Evolutionary conservation across 441 rosid species (phyloP).

Genomic region (Brassica hybrid): DNA sequence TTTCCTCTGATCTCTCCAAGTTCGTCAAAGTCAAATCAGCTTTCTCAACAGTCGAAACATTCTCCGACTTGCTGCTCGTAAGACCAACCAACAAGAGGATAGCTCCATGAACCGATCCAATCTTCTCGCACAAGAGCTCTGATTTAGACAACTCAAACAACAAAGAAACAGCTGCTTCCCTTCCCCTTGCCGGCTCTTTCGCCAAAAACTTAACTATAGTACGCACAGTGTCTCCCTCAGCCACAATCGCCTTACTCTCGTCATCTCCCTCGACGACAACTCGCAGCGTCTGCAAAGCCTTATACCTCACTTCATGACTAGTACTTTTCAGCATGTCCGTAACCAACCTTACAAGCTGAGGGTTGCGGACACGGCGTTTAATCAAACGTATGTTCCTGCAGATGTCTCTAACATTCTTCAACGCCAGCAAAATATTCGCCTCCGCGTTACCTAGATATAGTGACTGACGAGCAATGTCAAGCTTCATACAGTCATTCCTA

Average conservation of each 20-base stretch:
- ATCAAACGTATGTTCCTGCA: conserved; percentile 61
- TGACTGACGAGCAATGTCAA: conserved; percentile 80
- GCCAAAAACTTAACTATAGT: conserved; percentile 86
- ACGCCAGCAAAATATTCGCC: conserved; percentile 61
- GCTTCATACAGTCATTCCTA: conserved; percentile 87
- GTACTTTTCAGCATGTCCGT: conserved; percentile 74
- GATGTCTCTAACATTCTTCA: conserved; percentile 62
- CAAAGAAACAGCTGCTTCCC: conserved; percentile 89
- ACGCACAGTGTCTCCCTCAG: conserved; percentile 91
- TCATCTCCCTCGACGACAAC: conserved; percentile 78
- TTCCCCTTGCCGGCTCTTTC: conserved; percentile 77
- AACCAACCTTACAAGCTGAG: conserved; percentile 77
- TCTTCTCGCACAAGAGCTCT: conserved; percentile 85
- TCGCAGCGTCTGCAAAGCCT: conserved; percentile 77
- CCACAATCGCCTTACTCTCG: conserved; percentile 88
- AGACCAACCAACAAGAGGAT: conserved; percentile 92
- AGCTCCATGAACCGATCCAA: conserved; percentile 90
- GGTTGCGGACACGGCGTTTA: conserved; percentile 64
- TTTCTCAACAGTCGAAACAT: conserved; percentile 78
- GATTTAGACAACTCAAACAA: conserved; percentile 89
- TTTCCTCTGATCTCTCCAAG: conserved; percentile 77
- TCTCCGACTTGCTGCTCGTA: conserved; percentile 89
- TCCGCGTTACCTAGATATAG: conserved; percentile 67
- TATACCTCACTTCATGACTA: conserved; percentile 77
- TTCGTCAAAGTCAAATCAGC: conserved; percentile 83